These are phyloP conservation scores for Stachybotrys chlorohalonatus DNA, from an alignment of 2,329 filamentous ascomycete genomes.

Conservation along the genomic window DNA sequence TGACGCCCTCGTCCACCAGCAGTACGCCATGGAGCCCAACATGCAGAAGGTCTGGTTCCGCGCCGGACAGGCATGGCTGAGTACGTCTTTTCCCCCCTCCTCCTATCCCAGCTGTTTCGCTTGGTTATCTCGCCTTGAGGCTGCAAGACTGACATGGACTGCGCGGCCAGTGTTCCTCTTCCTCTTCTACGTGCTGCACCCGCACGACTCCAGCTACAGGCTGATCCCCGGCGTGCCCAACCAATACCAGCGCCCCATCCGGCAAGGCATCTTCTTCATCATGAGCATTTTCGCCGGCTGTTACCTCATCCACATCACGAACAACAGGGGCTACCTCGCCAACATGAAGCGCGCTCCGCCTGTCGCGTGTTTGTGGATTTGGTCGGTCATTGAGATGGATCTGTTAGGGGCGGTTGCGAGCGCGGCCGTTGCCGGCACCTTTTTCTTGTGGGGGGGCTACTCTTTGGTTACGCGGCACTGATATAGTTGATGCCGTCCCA, in stretches of 20 bases:
- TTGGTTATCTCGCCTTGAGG: not conserved
- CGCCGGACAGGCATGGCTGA: slow-evolving; percentile 40
- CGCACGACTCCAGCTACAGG: slow-evolving; percentile 36
- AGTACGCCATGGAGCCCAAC: slow-evolving; percentile 60
- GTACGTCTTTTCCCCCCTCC: slow-evolving; percentile 26
- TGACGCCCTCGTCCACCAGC: slow-evolving; percentile 69
- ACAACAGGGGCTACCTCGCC: slow-evolving; percentile 70
- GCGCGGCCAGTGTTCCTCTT: slow-evolving; percentile 38
- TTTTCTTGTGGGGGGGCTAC: slow-evolving; percentile 42
- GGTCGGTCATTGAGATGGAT: slow-evolving; percentile 82
- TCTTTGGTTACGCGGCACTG: slow-evolving; percentile 15
- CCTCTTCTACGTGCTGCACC: slow-evolving; percentile 49
- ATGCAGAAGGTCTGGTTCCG: slow-evolving; percentile 48
- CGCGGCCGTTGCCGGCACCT: slow-evolving; percentile 33
- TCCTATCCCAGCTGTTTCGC: not conserved
- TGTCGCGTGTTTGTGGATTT: slow-evolving; percentile 84
- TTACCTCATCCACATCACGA: slow-evolving; percentile 75
- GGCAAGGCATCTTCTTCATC: slow-evolving; percentile 54
- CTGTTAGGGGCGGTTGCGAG: slow-evolving; percentile 55
- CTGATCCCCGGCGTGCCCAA: slow-evolving; percentile 41
- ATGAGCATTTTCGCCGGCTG: slow-evolving; percentile 57
- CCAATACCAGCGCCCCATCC: slow-evolving; percentile 35
- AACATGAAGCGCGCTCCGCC: slow-evolving; percentile 91
- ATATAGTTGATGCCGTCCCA: not conserved
- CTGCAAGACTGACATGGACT: slow-evolving; percentile 1